Conservation (phyloP, 208 protist species). For the Wallacemonas rigidus region DNA sequence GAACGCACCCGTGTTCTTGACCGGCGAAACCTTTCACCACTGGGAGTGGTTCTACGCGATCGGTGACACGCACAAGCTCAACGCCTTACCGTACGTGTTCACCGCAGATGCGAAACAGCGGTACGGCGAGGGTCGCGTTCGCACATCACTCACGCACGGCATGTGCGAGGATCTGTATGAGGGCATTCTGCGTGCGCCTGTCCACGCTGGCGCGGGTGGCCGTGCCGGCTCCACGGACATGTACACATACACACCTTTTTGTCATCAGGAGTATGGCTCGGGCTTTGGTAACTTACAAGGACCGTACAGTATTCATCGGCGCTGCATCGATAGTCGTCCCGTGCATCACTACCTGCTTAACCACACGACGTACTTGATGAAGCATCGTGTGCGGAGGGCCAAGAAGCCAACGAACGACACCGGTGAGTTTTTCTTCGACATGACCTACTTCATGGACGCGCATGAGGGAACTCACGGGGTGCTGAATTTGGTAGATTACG, state of each 20-base stretch:
- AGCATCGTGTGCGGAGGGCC: constrained; percentile 27
- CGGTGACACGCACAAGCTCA: background rate
- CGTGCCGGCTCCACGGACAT: constrained; percentile 33
- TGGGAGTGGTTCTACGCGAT: background rate
- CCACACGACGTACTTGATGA: constrained; percentile 44
- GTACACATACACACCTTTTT: constrained; percentile 61
- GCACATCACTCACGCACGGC: constrained; percentile 25
- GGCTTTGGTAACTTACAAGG: constrained; percentile 51
- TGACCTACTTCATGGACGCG: constrained; percentile 61
- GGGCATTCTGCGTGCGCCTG: background rate
- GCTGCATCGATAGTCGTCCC: constrained; percentile 52
- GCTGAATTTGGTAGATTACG: constrained; percentile 50
- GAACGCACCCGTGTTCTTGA: constrained; percentile 31
- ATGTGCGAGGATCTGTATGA: constrained; percentile 27
- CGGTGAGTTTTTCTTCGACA: constrained; percentile 49
- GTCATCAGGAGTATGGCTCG: constrained; percentile 53
- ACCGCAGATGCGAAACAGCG: constrained; percentile 36
- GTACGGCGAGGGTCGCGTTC: constrained; percentile 32
- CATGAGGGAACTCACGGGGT: constrained; percentile 66
- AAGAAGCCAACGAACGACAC: background rate
- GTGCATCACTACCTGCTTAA: constrained; percentile 64
- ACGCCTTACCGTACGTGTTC: constrained; percentile 21
- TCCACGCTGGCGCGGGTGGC: constrained; percentile 22
- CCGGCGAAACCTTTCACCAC: constrained; percentile 9
- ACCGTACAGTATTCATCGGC: constrained; percentile 57